Conservation (phyloP, 31 red algal species). For the Bonnemaisonia californica region DNA sequence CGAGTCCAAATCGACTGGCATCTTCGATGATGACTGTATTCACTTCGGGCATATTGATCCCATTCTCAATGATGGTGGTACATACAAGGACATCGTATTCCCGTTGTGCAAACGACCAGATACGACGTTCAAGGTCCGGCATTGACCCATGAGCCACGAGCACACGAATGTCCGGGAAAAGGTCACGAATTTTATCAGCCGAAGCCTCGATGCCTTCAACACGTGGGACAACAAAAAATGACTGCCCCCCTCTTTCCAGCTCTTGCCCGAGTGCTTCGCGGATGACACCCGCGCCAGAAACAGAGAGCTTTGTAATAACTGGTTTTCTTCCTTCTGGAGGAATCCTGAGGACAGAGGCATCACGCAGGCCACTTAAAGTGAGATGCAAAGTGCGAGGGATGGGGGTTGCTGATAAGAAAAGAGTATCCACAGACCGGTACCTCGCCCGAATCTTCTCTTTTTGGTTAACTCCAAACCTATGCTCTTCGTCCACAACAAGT, state of each 20-base stretch:
- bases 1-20: constrained; percentile 85
- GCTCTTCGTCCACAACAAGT: constrained; percentile 98
- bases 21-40: constrained; percentile 93
- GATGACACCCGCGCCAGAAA: constrained; percentile 51
- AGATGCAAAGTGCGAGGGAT: constrained; percentile 98
- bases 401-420: constrained; percentile 93
- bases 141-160: constrained; percentile 78
- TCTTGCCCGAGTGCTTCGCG: constrained; percentile 64
- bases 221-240: constrained; percentile 93
- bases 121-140: constrained; percentile 76
- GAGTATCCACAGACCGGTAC: constrained; percentile 63
- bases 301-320: constrained; percentile 63
- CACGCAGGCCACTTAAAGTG: constrained; percentile 84
- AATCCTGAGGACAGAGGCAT: constrained; percentile 79
- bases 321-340: constrained; percentile 83
- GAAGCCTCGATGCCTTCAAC: constrained; percentile 83
- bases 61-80: constrained; percentile 99
- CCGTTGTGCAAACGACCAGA: constrained; percentile 78
- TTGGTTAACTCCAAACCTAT: constrained; percentile 98
- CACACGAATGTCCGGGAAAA: constrained; percentile 71
- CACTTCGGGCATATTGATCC: constrained; percentile 95
- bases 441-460: constrained; percentile 91
- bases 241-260: constrained; percentile 81
- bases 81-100: constrained; percentile 87
- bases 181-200: constrained; percentile 64